Evolutionary conservation across 176 grass and related monocot species (phyloP).

Genomic region (Ampelocalamus luodianensis): DNA sequence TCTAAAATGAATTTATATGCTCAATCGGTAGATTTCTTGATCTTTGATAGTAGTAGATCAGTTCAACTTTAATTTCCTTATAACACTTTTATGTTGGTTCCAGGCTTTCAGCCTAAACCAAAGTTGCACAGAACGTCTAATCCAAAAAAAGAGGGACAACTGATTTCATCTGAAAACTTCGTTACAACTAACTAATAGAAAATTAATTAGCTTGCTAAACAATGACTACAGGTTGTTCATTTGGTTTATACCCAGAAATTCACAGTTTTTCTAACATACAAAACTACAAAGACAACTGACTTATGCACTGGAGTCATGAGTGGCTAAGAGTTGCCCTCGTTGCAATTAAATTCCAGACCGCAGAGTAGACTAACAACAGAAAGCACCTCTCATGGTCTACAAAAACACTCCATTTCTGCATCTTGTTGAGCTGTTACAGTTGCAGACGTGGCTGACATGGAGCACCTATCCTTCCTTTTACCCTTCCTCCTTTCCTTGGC

Average conservation of each 20-base stretch:
- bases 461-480: background rate
- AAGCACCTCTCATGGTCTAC: background rate
- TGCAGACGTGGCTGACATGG: background rate
- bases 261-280: background rate
- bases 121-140: too few relatives aligned
- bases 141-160: too few relatives aligned
- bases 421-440: conserved; percentile 1
- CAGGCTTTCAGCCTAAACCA: too few relatives aligned
- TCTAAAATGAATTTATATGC: too few relatives aligned
- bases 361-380: background rate
- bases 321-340: background rate
- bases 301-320: background rate
- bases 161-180: too few relatives aligned
- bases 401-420: background rate
- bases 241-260: background rate
- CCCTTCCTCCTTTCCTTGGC: background rate
- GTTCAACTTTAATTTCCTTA: too few relatives aligned
- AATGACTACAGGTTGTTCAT: background rate
- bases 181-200: too few relatives aligned
- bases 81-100: too few relatives aligned
- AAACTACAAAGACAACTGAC: background rate
- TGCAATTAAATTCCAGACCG: conserved; percentile 18
- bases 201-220: background rate
- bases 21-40: too few relatives aligned
- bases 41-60: too few relatives aligned